Conservation (phyloP, 768 basidiomycete species). For the Agrocybe pediades region DNA sequence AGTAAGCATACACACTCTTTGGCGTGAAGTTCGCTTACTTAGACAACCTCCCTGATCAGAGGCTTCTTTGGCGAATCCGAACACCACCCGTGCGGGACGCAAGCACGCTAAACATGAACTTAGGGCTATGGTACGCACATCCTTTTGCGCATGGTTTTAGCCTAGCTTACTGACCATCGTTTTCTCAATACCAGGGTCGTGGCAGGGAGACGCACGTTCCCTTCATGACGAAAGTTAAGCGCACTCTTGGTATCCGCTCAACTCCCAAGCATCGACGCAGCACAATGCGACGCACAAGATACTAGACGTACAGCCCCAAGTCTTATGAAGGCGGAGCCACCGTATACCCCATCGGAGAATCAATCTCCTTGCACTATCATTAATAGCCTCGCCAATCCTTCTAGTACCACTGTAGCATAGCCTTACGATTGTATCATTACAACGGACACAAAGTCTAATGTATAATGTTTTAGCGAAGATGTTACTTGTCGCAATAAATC, state of each 20-base stretch:
- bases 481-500: not conserved
- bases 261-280: slow-evolving; percentile 32
- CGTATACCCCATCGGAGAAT: not conserved
- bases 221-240: slow-evolving; percentile 53
- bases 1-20: slow-evolving; percentile 31
- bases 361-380: no score
- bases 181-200: slow-evolving; percentile 38
- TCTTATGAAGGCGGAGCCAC: no score
- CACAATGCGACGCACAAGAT: slow-evolving; percentile 3
- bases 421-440: not conserved
- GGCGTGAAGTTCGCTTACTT: not conserved
- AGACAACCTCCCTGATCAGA: slow-evolving; percentile 25
- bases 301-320: not conserved
- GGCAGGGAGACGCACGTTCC: slow-evolving; percentile 46
- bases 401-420: not conserved
- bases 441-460: not conserved
- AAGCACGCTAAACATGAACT: slow-evolving; percentile 49
- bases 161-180: not conserved
- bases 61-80: slow-evolving; percentile 52
- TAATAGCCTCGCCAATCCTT: not conserved
- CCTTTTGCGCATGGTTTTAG: not conserved
- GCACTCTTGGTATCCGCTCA: slow-evolving; percentile 51
- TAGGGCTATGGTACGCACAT: slow-evolving; percentile 38
- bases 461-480: not conserved
- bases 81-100: slow-evolving; percentile 46